These are phyloP conservation scores for Leccinum angustisporum DNA, from an alignment of 1,284 basidiomycete species.

Conservation along the genomic window DNA sequence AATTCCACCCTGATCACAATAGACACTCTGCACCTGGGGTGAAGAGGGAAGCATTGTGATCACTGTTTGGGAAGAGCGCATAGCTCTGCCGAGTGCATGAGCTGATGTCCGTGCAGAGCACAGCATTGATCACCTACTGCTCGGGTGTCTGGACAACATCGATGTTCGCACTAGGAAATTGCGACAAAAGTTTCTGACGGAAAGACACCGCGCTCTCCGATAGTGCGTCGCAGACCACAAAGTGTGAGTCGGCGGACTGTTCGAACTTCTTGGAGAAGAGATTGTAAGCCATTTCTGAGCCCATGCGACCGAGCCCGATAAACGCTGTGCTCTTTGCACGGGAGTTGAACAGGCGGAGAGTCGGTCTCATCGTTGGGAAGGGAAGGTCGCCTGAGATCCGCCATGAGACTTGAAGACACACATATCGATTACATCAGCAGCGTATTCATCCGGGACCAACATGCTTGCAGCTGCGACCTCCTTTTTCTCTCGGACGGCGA, in stretches of 20 bases:
- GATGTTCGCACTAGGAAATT: constrained; percentile 59
- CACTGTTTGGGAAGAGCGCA: constrained; percentile 61
- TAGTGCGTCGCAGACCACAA: constrained; percentile 77
- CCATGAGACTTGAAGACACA: neutral
- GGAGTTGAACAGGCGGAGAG: constrained; percentile 38
- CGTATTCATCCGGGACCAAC: neutral
- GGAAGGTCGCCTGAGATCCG: constrained; percentile 5
- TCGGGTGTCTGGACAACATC: constrained; percentile 60
- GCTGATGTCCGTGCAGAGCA: constrained; percentile 9
- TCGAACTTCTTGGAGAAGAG: constrained; percentile 69
- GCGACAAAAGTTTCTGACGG: constrained; percentile 48
- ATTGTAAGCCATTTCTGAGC: constrained; percentile 81
- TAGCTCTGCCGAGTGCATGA: constrained; percentile 49
- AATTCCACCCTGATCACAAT: constrained; percentile 56
- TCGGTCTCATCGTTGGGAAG: constrained; percentile 36
- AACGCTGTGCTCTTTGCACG: constrained; percentile 65
- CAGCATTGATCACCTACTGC: constrained; percentile 51
- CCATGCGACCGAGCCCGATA: constrained; percentile 83
- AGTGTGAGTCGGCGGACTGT: constrained; percentile 47
- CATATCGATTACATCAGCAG: constrained; percentile 21
- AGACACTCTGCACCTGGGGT: constrained; percentile 76
- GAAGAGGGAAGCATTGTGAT: constrained; percentile 89
- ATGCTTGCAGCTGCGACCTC: constrained; percentile 91
- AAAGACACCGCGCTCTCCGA: constrained; percentile 62
- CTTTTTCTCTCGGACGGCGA: constrained; percentile 84